Base-by-base conservation (phyloP, 495 filamentous ascomycete species). In the Aspergillus baeticus region DNA sequence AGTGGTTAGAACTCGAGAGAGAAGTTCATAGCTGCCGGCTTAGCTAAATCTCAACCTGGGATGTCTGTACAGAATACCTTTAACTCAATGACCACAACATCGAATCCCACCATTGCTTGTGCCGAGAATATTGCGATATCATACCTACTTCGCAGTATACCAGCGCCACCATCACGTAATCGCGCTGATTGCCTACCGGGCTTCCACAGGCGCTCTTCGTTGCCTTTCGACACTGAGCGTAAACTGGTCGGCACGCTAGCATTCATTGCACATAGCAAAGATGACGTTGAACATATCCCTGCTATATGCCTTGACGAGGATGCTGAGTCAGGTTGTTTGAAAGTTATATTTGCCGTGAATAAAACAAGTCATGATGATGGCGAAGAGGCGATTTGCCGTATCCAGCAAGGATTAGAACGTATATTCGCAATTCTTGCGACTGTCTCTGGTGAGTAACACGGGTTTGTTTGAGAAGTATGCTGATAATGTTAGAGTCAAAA, bases 291-390 rank as follows among this genome's bases (percentile, higher is more conserved):
- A 10, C 39, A 58, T 14, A 52, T 51, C 36, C 55, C 55, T 26
- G 55, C 55, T 8, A 21, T 58, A 43, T 58, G 55, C n/a, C 33
- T 58, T 26, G 55, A 45, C 29, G 47, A 58, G 22, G 47, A 58
- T 31, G 17, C 45, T n/a, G 34, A 31, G 11, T 23, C 41, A 10
- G 38, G 23, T 10, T 5, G 11, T 17, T 45, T 60, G 44, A 55
- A 51, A 3, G 51, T 60, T 10, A 37, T 60, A 20, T 15, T 55
- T 38, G 51, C 57, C 3, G 37, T 60, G 11, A 60, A 55, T 33
- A 60, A 60, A 20, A 38, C 45, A 6, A 42, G 14, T 5, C 31
- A 26, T 29, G 11, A 15, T 37, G 45, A 60, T 55, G 51, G 57
- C 5, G 31, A 54, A 3, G 43, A 39, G 18, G 44, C 42, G 17